phyloP scores from a whole-genome alignment of 306 rosid species.

The Prunus salicina region DNA sequence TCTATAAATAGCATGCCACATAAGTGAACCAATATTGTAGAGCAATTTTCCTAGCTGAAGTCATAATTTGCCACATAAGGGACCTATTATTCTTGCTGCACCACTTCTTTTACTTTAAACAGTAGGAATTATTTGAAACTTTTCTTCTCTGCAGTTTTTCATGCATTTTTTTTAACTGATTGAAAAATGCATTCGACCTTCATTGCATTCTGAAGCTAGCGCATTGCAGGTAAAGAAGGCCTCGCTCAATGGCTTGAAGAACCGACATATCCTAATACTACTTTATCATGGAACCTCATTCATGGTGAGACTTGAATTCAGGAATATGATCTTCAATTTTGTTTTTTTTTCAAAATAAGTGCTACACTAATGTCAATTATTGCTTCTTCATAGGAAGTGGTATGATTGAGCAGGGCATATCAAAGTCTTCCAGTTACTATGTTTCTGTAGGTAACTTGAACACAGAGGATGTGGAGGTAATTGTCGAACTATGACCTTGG shows the following conservation, averaged over 20 bases:
- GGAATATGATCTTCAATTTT: background rate
- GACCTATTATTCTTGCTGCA: background rate
- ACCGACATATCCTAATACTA: slow-evolving; percentile 63
- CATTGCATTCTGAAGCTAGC: slow-evolving; percentile 28
- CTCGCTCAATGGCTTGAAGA: slow-evolving; percentile 56
- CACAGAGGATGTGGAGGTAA: slow-evolving; percentile 60
- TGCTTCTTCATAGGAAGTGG: slow-evolving; percentile 60
- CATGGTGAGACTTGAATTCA: slow-evolving; percentile 43
- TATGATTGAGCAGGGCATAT: slow-evolving; percentile 52
- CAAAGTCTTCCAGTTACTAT: slow-evolving; percentile 49
- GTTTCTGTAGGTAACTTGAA: slow-evolving; percentile 65
- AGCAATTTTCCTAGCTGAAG: background rate
- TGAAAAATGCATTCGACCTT: slow-evolving; percentile 17
- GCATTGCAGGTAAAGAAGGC: slow-evolving; percentile 53
- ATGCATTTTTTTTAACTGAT: slow-evolving; percentile 13
- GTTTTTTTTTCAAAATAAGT: background rate
- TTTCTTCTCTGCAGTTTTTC: background rate
- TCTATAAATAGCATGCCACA: background rate
- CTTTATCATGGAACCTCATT: slow-evolving; percentile 71
- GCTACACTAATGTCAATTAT: slow-evolving; percentile 24
- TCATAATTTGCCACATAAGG: background rate
- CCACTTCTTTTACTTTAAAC: background rate
- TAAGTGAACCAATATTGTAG: background rate
- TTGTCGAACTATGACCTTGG: background rate
- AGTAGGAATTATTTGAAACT: background rate